Percentiles rank a stretch among this genome's conserved stretches.
These are phyloP conservation scores for Elaeis guineensis DNA, from an alignment of 176 grass and related monocot species.

Conservation along the genomic window DNA sequence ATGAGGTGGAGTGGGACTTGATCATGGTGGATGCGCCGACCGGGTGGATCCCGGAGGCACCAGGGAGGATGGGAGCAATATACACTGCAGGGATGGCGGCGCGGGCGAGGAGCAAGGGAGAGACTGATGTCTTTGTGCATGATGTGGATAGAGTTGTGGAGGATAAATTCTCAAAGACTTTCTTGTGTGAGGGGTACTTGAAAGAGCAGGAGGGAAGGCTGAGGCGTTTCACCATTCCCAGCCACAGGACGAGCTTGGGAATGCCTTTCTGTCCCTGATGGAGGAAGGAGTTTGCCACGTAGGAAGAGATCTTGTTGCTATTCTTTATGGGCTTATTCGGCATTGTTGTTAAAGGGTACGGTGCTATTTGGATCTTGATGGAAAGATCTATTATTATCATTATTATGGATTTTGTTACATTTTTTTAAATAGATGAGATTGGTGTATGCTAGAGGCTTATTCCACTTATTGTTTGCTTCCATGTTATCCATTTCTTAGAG, in stretches of 20 bases:
- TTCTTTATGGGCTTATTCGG: no score
- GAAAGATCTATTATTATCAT: no score
- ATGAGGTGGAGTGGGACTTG: conserved; percentile 21
- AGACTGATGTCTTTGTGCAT: conserved; percentile 14
- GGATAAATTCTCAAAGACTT: neutral
- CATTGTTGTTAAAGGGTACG: no score
- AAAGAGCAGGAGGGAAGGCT: neutral
- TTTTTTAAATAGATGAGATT: no score
- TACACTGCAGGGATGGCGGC: conserved; percentile 8
- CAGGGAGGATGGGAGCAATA: conserved; percentile 14
- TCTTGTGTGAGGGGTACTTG: conserved; percentile 15
- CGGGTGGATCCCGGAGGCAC: conserved; percentile 5
- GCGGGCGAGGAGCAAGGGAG: conserved; percentile 8
- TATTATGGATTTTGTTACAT: no score
- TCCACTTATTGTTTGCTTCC: no score
- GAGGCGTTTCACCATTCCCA: conserved; percentile 12
- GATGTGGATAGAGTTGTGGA: conserved; percentile 10
- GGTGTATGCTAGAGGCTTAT: no score
- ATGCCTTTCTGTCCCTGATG: conserved; percentile 1
- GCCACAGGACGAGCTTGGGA: neutral
- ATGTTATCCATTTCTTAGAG: no score
- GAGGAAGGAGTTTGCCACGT: no score
- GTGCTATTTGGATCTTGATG: no score
- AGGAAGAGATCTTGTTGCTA: no score
- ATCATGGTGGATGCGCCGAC: conserved; percentile 22